Evolutionary conservation across 2,329 filamentous ascomycete species (phyloP), one percentile per base, ranked within the genome.

Genomic region (Fusarium sp.): DNA sequence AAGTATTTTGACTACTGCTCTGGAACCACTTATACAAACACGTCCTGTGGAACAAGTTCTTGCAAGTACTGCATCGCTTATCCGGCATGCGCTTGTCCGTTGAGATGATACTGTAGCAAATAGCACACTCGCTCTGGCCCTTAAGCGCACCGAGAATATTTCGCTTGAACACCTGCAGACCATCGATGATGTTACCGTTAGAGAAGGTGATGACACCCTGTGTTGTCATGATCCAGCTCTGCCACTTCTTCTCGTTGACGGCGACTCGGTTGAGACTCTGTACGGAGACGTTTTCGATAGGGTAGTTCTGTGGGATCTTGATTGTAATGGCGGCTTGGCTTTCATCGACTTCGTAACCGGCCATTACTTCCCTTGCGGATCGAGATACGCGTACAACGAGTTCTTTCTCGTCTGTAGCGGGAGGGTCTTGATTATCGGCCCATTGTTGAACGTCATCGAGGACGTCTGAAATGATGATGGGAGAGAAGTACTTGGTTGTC

Each of bases 11-110:
- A 79, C 93, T 97, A 78, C 94, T 97, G 74, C 87, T 95, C 85
- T 93, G 92, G 84, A 99, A 98, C 96, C 96, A 99, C 81, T 95
- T 94, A 83, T 93, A 97, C 80, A 99, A 81, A 81, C 96, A 99
- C 4, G 88, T 88, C 2, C 91, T 88, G 80, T 99, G 96, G 84
- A 98, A 99, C 54, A 92, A 83, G 80, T 99, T 95, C 84, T 94
- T 95, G 85, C 96, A 99, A 3, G 95, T 98, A 46, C 87, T 85
- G 79, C 96, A 99, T 56, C 89, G 86, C 85, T 98, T 98, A 78
- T 96, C 95, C 0, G 96, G 96, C 78, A 97, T 89, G 79, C 92
- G 92, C 84, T 93, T 93, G 78, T 98, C 94, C 10, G 88, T 89
- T 20, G 93, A 93, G 68, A 99, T 93, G 76, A 99, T 94, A 63